A percentile compares a stretch with the other conserved stretches of the same genome.
Conservation (phyloP, 345 rosid species). For the Tarenaya hassleriana region DNA sequence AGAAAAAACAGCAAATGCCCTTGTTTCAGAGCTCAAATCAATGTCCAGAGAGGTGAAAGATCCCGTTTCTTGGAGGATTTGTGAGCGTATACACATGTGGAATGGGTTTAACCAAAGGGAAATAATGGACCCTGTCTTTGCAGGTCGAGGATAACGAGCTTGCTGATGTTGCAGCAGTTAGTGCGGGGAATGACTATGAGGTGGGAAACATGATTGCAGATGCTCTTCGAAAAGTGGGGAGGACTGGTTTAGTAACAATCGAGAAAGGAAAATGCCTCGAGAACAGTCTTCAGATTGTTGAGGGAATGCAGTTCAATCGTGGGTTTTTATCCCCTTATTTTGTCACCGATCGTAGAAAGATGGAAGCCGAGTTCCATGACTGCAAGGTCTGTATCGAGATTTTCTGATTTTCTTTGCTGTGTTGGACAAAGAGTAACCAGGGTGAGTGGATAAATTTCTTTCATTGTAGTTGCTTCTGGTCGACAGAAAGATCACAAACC, state of each 20-base stretch:
- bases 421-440: slow-evolving; percentile 30
- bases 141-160: slow-evolving; percentile 83
- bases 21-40: slow-evolving; percentile 75
- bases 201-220: slow-evolving; percentile 71
- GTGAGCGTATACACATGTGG: slow-evolving; percentile 5
- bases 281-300: slow-evolving; percentile 56
- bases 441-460: slow-evolving; percentile 20
- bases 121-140: slow-evolving; percentile 8
- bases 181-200: slow-evolving; percentile 72
- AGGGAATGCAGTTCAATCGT: slow-evolving; percentile 91
- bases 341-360: slow-evolving; percentile 62
- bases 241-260: slow-evolving; percentile 64
- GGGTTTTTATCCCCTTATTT: slow-evolving; percentile 84
- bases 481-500: slow-evolving; percentile 69
- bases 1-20: slow-evolving; percentile 64
- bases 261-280: slow-evolving; percentile 56
- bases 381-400: slow-evolving; percentile 56
- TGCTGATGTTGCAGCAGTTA: slow-evolving; percentile 82
- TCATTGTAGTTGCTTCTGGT: slow-evolving; percentile 77
- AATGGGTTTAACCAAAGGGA: slow-evolving; percentile 3
- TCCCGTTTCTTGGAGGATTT: slow-evolving; percentile 3
- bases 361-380: slow-evolving; percentile 55
- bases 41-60: slow-evolving; percentile 74
- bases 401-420: background rate
- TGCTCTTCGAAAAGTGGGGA: slow-evolving; percentile 66